phyloP scores from a whole-genome alignment of 176 grass and related monocot species.

The Rhynchospora breviuscula region DNA sequence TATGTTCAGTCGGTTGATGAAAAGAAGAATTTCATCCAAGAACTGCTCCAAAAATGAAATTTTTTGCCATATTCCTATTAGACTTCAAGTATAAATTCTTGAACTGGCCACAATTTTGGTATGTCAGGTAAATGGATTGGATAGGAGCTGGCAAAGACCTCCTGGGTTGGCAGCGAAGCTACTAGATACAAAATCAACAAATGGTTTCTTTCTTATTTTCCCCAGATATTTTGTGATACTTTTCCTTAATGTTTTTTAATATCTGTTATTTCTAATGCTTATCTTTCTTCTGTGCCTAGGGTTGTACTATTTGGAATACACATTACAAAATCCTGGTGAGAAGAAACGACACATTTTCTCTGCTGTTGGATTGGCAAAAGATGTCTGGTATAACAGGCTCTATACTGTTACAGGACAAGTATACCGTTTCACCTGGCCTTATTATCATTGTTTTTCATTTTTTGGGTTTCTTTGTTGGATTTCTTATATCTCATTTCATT shows the following conservation, averaged over 20 bases:
- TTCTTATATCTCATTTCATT: conserved; percentile 8
- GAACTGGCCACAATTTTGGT: neutral
- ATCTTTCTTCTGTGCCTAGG: conserved; percentile 27
- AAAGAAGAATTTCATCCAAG: neutral
- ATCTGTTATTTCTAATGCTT: neutral
- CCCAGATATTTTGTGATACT: neutral
- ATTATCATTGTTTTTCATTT: neutral
- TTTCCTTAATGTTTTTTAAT: neutral
- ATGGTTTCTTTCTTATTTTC: conserved; percentile 35
- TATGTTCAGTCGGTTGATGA: neutral
- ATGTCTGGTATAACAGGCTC: conserved; percentile 87
- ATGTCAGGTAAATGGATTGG: conserved; percentile 67
- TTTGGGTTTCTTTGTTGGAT: neutral
- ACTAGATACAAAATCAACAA: conserved; percentile 54
- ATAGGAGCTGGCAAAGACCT: conserved; percentile 75
- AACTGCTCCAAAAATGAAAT: neutral
- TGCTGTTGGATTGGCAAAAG: conserved; percentile 68
- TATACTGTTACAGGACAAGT: conserved; percentile 94
- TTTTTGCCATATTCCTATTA: too few species aligned
- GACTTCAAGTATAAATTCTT: neutral
- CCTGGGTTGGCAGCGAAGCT: conserved; percentile 74
- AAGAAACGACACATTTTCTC: conserved; percentile 71
- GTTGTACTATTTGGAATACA: conserved; percentile 87
- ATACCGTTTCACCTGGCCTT: neutral
- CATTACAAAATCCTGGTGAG: conserved; percentile 82